phyloP scores from a whole-genome alignment of 2,329 filamentous ascomycete genomes.

The Colletotrichum eleusines region DNA sequence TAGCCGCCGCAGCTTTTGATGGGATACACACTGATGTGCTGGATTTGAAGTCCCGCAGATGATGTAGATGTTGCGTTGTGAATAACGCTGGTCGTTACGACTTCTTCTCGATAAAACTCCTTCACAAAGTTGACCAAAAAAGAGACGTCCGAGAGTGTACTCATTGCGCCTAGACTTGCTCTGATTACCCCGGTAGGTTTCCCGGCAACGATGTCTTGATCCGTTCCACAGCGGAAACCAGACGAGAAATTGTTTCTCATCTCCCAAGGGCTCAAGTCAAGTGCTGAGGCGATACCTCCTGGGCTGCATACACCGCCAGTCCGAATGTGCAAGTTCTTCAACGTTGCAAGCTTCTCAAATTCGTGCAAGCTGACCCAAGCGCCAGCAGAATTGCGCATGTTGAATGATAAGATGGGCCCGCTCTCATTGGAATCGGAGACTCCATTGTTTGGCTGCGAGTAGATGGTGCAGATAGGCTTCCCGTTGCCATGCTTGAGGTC shows the following conservation, averaged over 20 bases:
- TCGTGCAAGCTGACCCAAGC: constrained; percentile 85
- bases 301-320: constrained; percentile 95
- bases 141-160: constrained; percentile 79
- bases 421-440: constrained; percentile 51
- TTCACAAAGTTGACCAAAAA: constrained; percentile 77
- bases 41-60: constrained; percentile 54
- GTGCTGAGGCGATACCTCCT: constrained; percentile 80
- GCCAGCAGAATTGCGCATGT: constrained; percentile 76
- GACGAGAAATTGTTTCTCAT: constrained; percentile 86
- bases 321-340: constrained; percentile 85
- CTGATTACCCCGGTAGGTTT: constrained; percentile 91
- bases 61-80: not conserved
- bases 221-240: constrained; percentile 86
- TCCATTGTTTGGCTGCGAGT: constrained; percentile 55
- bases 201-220: constrained; percentile 83
- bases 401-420: constrained; percentile 88
- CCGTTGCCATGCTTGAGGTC: constrained; percentile 78
- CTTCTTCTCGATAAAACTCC: constrained; percentile 70
- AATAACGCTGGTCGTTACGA: constrained; percentile 15
- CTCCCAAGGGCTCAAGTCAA: constrained; percentile 83
- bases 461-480: constrained; percentile 73
- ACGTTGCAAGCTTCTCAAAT: constrained; percentile 85
- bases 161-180: constrained; percentile 92
- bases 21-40: constrained; percentile 81
- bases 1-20: constrained; percentile 95